A percentile compares a stretch with the other conserved stretches of the same genome.
Evolutionary conservation across 129 eudicot genomes (phyloP).

Genomic region (Oenanthe sinensis): DNA sequence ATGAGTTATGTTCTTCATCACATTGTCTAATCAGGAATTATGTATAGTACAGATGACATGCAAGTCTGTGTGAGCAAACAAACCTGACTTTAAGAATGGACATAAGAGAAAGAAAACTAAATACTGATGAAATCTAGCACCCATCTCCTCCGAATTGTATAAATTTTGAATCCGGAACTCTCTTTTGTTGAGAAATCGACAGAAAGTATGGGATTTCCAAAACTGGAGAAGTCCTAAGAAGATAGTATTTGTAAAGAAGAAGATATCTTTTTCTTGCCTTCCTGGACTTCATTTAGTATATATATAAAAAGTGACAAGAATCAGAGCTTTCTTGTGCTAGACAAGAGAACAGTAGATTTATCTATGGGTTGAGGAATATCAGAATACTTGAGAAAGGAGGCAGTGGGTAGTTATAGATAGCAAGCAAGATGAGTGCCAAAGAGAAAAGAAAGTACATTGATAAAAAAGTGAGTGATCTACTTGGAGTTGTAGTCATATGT

Average conservation of each 20-base stretch:
- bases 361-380: constrained; percentile 58
- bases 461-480: constrained; percentile 6
- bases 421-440: constrained; percentile 71
- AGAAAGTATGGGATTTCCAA: neutral
- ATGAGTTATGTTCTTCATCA: neutral
- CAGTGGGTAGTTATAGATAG: constrained; percentile 48
- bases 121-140: constrained; percentile 18
- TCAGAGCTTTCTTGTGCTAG: constrained; percentile 73
- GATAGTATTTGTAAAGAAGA: constrained; percentile 36
- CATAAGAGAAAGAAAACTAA: constrained; percentile 34
- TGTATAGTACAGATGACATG: constrained; percentile 3
- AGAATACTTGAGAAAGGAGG: constrained; percentile 88
- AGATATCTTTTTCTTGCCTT: constrained; percentile 38
- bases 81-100: constrained; percentile 45
- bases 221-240: constrained; percentile 20
- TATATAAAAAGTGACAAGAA: constrained; percentile 43
- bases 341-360: constrained; percentile 30
- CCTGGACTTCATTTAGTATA: constrained; percentile 31
- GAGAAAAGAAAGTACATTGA: constrained; percentile 19
- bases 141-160: constrained; percentile 28
- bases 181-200: neutral
- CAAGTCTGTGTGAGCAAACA: constrained; percentile 11
- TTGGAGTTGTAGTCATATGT: constrained; percentile 5
- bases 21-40: neutral
- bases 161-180: neutral